phyloP scores from a whole-genome alignment of 352 stramenopile species.

The Phytophthora sp. region DNA sequence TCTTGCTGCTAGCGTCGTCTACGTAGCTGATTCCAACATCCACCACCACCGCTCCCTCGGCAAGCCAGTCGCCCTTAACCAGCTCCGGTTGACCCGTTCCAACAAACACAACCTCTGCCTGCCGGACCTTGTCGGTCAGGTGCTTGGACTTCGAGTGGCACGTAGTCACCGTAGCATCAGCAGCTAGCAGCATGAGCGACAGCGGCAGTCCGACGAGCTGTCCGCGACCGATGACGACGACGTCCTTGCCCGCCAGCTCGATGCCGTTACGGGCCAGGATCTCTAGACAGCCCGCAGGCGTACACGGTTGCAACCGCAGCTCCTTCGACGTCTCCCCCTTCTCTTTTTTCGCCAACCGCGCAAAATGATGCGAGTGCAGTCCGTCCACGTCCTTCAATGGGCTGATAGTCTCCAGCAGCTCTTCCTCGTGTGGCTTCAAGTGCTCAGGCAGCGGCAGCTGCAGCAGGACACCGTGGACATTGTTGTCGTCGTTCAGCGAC shows the following conservation, averaged over 20 bases:
- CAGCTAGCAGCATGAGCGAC: slow-evolving; percentile 94
- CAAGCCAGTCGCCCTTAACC: slow-evolving; percentile 96
- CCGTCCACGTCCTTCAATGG: slow-evolving; percentile 98
- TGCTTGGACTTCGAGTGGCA: slow-evolving; percentile 94
- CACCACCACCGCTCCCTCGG: slow-evolving; percentile 96
- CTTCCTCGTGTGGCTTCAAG: slow-evolving; percentile 80
- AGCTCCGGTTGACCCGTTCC: slow-evolving; percentile 94
- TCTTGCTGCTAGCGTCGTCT: slow-evolving; percentile 72
- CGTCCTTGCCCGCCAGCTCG: slow-evolving; percentile 94
- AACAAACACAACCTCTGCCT: slow-evolving; percentile 97
- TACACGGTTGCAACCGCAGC: slow-evolving; percentile 90
- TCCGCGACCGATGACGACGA: slow-evolving; percentile 96
- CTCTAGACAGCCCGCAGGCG: slow-evolving; percentile 86
- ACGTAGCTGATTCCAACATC: slow-evolving; percentile 99
- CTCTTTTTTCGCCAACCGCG: slow-evolving; percentile 61
- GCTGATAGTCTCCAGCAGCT: slow-evolving; percentile 91
- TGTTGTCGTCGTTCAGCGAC: slow-evolving; percentile 83
- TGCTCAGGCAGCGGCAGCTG: slow-evolving; percentile 85
- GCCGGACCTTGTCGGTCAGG: slow-evolving; percentile 58
- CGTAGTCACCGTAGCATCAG: slow-evolving; percentile 97
- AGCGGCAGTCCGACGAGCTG: slow-evolving; percentile 98
- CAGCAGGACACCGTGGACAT: slow-evolving; percentile 96
- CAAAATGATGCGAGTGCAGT: slow-evolving; percentile 98
- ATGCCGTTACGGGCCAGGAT: slow-evolving; percentile 76
- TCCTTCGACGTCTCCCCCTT: slow-evolving; percentile 22